These are phyloP conservation scores for Limnanthes douglasii DNA, from an alignment of 345 rosid species.

Conservation along the genomic window DNA sequence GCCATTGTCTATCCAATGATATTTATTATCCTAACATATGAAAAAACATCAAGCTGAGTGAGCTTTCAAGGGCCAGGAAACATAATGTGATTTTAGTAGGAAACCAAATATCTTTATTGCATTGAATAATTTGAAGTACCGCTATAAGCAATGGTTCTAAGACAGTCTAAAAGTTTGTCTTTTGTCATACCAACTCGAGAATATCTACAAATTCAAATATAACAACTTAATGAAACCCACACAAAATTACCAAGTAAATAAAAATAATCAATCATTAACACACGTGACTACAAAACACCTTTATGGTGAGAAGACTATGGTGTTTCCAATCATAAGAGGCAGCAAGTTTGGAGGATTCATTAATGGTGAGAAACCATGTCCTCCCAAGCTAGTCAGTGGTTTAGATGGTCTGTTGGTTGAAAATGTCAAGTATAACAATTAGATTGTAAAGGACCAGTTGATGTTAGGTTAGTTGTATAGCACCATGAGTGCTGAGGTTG, in stretches of 20 bases:
- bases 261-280: background rate
- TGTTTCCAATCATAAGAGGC: no score
- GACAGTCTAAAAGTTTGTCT: slow-evolving; percentile 89
- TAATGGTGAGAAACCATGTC: no score
- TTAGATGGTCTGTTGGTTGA: no score
- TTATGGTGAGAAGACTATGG: no score
- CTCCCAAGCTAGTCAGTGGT: no score
- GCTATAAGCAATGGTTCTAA: slow-evolving; percentile 99
- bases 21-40: slow-evolving; percentile 64
- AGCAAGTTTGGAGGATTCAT: no score
- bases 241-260: background rate
- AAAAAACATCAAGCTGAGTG: background rate
- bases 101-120: slow-evolving; percentile 54
- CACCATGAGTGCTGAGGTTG: no score
- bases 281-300: no score
- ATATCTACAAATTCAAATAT: slow-evolving; percentile 35
- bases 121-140: slow-evolving; percentile 87
- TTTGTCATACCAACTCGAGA: slow-evolving; percentile 98
- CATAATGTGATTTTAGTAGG: background rate
- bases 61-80: background rate
- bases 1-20: slow-evolving; percentile 71
- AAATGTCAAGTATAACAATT: no score
- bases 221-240: background rate
- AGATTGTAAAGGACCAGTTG: no score
- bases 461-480: no score